Evolutionary conservation across 2,329 filamentous ascomycete species (phyloP).

Genomic region (Alternaria ethzedia): DNA sequence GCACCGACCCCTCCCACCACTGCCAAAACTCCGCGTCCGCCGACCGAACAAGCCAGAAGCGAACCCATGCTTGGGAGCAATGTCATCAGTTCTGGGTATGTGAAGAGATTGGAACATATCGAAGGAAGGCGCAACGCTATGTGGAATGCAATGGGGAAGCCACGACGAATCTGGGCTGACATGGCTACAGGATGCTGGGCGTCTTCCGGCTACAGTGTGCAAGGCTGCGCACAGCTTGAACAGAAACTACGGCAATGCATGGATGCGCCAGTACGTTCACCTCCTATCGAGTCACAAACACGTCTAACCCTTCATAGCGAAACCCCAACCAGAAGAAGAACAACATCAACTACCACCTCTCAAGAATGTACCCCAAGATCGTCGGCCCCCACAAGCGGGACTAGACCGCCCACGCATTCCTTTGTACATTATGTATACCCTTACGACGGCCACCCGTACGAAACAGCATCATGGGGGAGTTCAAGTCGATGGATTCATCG

Average conservation of each 20-base stretch:
- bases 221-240: conserved; percentile 66
- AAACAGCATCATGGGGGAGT: conserved; percentile 27
- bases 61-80: conserved; percentile 70
- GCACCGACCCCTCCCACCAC: conserved; percentile 62
- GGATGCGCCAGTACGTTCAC: conserved; percentile 73
- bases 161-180: conserved; percentile 26
- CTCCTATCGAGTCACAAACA: not conserved
- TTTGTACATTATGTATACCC: conserved; percentile 39
- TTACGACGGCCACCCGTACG: conserved; percentile 9
- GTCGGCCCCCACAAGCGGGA: conserved; percentile 73
- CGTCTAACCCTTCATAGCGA: conserved; percentile 54
- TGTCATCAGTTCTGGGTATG: conserved; percentile 71
- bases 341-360: conserved; percentile 90
- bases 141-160: not conserved
- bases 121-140: not conserved
- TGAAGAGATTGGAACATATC: not conserved
- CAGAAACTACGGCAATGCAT: conserved; percentile 71
- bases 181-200: conserved; percentile 76
- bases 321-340: conserved; percentile 67
- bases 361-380: conserved; percentile 76
- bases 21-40: conserved; percentile 68
- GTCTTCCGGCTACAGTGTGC: conserved; percentile 72
- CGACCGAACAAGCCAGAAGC: conserved; percentile 66
- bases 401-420: conserved; percentile 34
- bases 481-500: conserved; percentile 23